Evolutionary conservation across 2,329 filamentous ascomycete species (phyloP).

Genomic region (Penicillium sp.): DNA sequence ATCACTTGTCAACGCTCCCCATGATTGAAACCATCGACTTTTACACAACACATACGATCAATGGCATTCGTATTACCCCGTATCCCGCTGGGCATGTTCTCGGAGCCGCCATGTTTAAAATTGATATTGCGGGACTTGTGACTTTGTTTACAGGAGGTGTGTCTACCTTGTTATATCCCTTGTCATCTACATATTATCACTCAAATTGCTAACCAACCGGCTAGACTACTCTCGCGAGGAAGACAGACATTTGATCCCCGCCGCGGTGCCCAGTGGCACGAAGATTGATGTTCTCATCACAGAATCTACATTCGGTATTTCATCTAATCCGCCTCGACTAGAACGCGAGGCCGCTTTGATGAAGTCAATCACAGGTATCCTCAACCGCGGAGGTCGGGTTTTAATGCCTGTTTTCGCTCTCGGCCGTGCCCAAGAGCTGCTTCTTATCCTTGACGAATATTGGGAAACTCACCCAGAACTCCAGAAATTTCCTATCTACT

Average conservation of each 20-base stretch:
- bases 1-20: conserved; percentile 86
- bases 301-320: conserved; percentile 93
- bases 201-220: neutral
- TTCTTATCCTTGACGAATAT: conserved; percentile 93
- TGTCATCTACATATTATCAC: too few species aligned
- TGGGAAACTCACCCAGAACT: conserved; percentile 84
- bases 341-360: conserved; percentile 89
- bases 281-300: conserved; percentile 96
- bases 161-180: neutral
- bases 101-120: conserved; percentile 93
- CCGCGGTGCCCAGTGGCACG: conserved; percentile 75
- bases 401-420: conserved; percentile 93
- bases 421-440: conserved; percentile 82
- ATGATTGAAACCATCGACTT: conserved; percentile 97
- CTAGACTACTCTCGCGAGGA: conserved; percentile 87
- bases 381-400: conserved; percentile 85
- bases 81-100: conserved; percentile 97
- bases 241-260: conserved; percentile 89
- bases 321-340: conserved; percentile 78
- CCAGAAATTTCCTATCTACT: conserved; percentile 90
- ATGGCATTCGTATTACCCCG: conserved; percentile 90
- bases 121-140: conserved; percentile 93
- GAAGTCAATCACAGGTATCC: conserved; percentile 83
- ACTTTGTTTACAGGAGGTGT: conserved; percentile 80
- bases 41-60: conserved; percentile 93